phyloP scores from a whole-genome alignment of 495 filamentous ascomycete species.

The Schizothecium vesticola region DNA sequence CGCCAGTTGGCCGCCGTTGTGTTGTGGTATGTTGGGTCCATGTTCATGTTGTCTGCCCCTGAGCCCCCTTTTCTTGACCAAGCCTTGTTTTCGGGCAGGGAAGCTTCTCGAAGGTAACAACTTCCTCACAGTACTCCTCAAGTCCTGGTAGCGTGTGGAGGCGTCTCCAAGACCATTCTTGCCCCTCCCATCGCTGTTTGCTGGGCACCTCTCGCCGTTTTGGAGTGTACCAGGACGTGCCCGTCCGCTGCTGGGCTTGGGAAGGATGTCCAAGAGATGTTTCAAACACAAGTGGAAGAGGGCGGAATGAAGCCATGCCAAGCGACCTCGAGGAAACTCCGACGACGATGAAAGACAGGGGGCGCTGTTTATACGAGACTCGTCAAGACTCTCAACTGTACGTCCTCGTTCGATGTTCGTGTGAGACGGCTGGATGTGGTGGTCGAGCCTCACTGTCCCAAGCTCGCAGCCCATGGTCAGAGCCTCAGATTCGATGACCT shows the following conservation, averaged over 20 bases:
- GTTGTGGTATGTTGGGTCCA: neutral
- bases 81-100: neutral
- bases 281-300: no score
- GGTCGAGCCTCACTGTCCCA: neutral
- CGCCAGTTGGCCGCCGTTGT: neutral
- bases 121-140: neutral
- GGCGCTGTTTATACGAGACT: no score
- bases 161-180: neutral
- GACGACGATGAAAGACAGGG: neutral
- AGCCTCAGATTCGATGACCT: neutral
- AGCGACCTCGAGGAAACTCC: neutral
- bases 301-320: neutral
- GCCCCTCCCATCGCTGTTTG: neutral
- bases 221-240: no score
- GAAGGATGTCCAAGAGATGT: no score
- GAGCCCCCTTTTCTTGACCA: neutral
- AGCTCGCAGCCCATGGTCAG: neutral
- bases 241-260: no score
- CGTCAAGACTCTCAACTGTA: neutral
- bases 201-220: no score
- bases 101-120: neutral
- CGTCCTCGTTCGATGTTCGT: neutral
- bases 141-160: neutral
- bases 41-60: neutral
- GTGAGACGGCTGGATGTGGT: neutral